These are phyloP conservation scores for Rutidosis leptorrhynchoides DNA, from an alignment of 129 eudicot genomes.

Conservation along the genomic window DNA sequence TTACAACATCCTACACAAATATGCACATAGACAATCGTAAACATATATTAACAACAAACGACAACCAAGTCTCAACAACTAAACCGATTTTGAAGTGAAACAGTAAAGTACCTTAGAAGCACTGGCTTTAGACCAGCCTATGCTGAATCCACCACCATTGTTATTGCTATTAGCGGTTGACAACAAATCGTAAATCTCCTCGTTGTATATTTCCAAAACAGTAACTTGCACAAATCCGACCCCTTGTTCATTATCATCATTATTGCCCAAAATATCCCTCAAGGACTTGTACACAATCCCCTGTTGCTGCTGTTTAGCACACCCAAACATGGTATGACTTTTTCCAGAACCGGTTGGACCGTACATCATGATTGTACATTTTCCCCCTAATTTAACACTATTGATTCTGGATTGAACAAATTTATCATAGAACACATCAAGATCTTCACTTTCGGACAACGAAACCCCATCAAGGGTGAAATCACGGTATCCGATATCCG, in stretches of 20 bases:
- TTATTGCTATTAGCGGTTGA: slow-evolving; percentile 45
- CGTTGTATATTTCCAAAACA: slow-evolving; percentile 91
- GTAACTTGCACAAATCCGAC: slow-evolving; percentile 75
- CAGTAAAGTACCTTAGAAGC: slow-evolving; percentile 65
- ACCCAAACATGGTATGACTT: slow-evolving; percentile 95
- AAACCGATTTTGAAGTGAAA: not conserved
- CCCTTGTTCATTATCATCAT: slow-evolving; percentile 37
- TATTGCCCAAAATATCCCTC: slow-evolving; percentile 69
- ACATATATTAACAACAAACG: not conserved
- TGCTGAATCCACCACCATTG: slow-evolving; percentile 46
- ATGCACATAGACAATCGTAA: not conserved
- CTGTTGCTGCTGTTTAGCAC: slow-evolving; percentile 58
- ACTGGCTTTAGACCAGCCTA: slow-evolving; percentile 67
- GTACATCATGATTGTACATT: slow-evolving; percentile 92
- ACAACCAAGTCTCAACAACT: not conserved
- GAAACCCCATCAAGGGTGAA: slow-evolving; percentile 87
- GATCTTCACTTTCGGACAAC: slow-evolving; percentile 64
- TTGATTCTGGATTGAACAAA: slow-evolving; percentile 67
- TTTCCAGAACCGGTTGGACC: slow-evolving; percentile 98
- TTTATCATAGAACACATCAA: slow-evolving; percentile 69
- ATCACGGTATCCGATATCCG: slow-evolving; percentile 86
- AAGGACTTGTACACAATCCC: slow-evolving; percentile 86
- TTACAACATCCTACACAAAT: not conserved
- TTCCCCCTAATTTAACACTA: slow-evolving; percentile 87
- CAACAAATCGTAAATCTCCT: slow-evolving; percentile 87